A percentile compares a stretch with the other conserved stretches of the same genome.
Evolutionary conservation across 2,329 filamentous ascomycete genomes (phyloP).

Genomic region (Fusarium hainanense): DNA sequence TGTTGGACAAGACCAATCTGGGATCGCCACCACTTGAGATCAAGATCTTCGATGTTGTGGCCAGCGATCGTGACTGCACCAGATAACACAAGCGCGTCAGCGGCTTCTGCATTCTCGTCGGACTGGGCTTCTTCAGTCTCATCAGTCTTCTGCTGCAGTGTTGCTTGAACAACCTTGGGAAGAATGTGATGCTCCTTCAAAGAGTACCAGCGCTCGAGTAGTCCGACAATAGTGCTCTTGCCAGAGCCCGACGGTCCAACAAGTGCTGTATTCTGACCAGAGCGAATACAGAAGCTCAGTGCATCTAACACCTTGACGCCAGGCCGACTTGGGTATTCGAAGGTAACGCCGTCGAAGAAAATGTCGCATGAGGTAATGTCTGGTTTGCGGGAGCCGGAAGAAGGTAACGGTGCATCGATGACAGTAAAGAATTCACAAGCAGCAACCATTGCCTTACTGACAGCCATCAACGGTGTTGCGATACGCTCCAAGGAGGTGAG

Average conservation of each 20-base stretch:
- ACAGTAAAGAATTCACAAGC: constrained; percentile 47
- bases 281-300: constrained; percentile 63
- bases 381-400: constrained; percentile 38
- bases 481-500: constrained; percentile 51
- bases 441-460: constrained; percentile 46
- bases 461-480: constrained; percentile 54
- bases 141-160: neutral
- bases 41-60: constrained; percentile 25
- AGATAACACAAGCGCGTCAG: neutral
- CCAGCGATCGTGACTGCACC: constrained; percentile 12
- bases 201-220: constrained; percentile 74
- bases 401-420: constrained; percentile 44
- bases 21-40: constrained; percentile 39
- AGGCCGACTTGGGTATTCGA: constrained; percentile 40
- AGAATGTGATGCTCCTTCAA: constrained; percentile 29
- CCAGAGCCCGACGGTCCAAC: constrained; percentile 76
- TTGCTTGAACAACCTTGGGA: constrained; percentile 14
- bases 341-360: constrained; percentile 55
- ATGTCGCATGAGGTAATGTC: constrained; percentile 52
- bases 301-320: constrained; percentile 51
- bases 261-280: constrained; percentile 73
- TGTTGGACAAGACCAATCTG: constrained; percentile 60
- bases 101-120: neutral
- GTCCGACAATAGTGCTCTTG: constrained; percentile 75
- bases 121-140: neutral